A percentile compares a stretch with the other conserved stretches of the same genome.
These are phyloP conservation scores for Suillus sp. DNA, from an alignment of 768 basidiomycete genomes.

Conservation along the genomic window DNA sequence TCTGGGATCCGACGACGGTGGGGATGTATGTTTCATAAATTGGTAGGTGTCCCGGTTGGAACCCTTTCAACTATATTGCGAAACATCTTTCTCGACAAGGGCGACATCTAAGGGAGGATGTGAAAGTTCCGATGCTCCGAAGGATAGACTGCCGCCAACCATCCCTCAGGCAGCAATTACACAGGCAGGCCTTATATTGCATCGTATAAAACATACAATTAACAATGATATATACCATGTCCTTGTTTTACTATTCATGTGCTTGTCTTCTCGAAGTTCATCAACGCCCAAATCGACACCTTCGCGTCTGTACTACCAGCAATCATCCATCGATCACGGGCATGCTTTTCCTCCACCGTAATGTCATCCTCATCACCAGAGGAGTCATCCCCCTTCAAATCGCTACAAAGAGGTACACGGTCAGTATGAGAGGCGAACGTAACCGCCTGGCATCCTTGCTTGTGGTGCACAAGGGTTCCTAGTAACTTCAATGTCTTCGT, in stretches of 20 bases:
- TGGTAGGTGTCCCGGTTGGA: neutral
- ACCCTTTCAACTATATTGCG: neutral
- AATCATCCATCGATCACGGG: conserved; percentile 61
- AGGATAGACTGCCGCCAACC: too few species aligned
- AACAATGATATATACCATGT: neutral
- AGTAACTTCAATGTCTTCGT: conserved; percentile 79
- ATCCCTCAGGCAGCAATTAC: too few species aligned
- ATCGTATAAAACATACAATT: neutral
- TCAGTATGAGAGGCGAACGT: conserved; percentile 56
- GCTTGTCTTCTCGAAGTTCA: conserved; percentile 45
- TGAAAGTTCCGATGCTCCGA: neutral
- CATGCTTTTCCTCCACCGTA: conserved; percentile 43
- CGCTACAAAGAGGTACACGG: conserved; percentile 9
- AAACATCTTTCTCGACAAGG: neutral
- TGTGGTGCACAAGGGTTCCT: conserved; percentile 84
- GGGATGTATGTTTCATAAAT: neutral
- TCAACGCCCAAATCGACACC: conserved; percentile 72
- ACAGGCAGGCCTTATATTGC: neutral
- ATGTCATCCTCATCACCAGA: conserved; percentile 54
- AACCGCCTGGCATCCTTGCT: conserved; percentile 71
- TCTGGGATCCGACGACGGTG: neutral
- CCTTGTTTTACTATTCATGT: conserved; percentile 1
- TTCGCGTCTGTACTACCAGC: conserved; percentile 68
- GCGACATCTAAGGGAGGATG: neutral
- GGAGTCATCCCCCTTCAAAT: conserved; percentile 38